Evolutionary conservation across 306 rosid species (phyloP).

Genomic region (Cucumis cinereus): DNA sequence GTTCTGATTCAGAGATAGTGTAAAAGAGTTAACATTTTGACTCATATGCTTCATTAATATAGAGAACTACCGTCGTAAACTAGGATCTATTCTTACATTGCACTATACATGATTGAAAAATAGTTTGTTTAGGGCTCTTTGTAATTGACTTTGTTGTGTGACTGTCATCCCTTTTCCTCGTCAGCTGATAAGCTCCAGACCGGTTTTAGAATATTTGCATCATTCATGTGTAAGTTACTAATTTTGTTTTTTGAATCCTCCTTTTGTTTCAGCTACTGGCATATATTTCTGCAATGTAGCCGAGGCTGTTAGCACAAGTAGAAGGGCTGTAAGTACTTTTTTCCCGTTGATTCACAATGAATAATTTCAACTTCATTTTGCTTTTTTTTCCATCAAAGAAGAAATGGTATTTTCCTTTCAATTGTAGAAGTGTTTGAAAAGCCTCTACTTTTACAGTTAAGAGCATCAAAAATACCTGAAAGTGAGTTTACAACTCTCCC

Average conservation of each 20-base stretch:
- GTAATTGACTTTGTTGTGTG: not conserved
- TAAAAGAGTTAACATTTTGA: not conserved
- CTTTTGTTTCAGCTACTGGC: slow-evolving; percentile 27
- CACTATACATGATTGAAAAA: not conserved
- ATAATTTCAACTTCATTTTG: not conserved
- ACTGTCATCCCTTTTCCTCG: not conserved
- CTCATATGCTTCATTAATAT: not conserved
- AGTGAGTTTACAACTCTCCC: slow-evolving; percentile 78
- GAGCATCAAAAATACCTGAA: slow-evolving; percentile 78
- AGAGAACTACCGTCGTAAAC: not conserved
- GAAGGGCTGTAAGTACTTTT: slow-evolving; percentile 42
- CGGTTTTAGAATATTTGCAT: not conserved
- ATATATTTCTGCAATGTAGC: slow-evolving; percentile 28
- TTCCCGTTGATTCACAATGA: not conserved
- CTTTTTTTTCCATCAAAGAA: not conserved
- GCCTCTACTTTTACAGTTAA: slow-evolving; percentile 29
- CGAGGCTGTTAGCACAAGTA: slow-evolving; percentile 48
- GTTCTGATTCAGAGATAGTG: not conserved
- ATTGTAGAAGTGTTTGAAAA: not conserved
- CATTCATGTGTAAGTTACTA: not conserved
- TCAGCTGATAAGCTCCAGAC: no score
- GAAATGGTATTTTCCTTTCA: not conserved
- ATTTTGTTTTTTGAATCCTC: not conserved
- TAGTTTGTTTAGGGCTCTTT: not conserved
- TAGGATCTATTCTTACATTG: not conserved